These are phyloP conservation scores for Lactarius evosmus DNA, from an alignment of 768 basidiomycete genomes.

Conservation along the genomic window DNA sequence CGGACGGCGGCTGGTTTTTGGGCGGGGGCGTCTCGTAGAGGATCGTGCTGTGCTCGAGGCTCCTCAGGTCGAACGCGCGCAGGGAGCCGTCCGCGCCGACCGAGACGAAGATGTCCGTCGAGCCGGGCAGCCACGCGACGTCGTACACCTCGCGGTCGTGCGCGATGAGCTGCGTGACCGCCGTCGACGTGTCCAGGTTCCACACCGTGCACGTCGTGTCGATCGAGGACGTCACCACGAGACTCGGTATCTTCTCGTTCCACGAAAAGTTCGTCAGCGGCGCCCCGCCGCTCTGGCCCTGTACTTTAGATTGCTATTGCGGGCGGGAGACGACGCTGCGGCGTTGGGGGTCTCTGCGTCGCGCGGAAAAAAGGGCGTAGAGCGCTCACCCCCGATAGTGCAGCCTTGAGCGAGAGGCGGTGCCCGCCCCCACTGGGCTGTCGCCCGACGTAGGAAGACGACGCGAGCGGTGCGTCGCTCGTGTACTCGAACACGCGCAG, in stretches of 20 bases:
- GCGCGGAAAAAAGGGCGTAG: slow-evolving; percentile 5
- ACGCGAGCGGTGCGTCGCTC: slow-evolving; percentile 55
- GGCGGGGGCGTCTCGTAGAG: slow-evolving; percentile 90
- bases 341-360: slow-evolving; percentile 17
- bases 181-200: slow-evolving; percentile 93
- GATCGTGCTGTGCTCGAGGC: slow-evolving; percentile 97
- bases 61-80: slow-evolving; percentile 94
- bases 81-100: slow-evolving; percentile 97
- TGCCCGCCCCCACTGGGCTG: slow-evolving; percentile 55
- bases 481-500: slow-evolving; percentile 88
- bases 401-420: slow-evolving; percentile 67
- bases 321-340: background rate
- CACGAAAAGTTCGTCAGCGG: slow-evolving; percentile 97
- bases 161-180: slow-evolving; percentile 95
- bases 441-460: slow-evolving; percentile 69
- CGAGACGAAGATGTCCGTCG: slow-evolving; percentile 95
- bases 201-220: slow-evolving; percentile 99
- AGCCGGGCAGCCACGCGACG: slow-evolving; percentile 96
- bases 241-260: slow-evolving; percentile 88
- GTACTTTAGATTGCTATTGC: slow-evolving; percentile 89
- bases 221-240: slow-evolving; percentile 95
- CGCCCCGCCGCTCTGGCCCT: slow-evolving; percentile 76
- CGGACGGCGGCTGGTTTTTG: slow-evolving; percentile 60
- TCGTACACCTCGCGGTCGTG: slow-evolving; percentile 97
- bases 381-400: slow-evolving; percentile 71